Evolutionary conservation across 225 moss, liverwort and hornwort genomes (phyloP).

Genomic region (Pseudisothecium myosuroides): DNA sequence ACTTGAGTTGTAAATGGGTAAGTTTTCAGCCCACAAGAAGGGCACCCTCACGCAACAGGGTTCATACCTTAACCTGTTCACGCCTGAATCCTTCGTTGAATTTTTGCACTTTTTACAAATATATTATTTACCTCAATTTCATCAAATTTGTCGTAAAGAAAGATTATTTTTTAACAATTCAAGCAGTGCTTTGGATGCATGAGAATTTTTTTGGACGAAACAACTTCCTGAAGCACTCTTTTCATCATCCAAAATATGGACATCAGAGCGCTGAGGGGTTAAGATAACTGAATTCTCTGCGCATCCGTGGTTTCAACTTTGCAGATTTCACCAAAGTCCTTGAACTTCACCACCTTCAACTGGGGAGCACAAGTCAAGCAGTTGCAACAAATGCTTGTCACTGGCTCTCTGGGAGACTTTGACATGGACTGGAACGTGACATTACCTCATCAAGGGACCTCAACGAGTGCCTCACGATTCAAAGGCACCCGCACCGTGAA

Average conservation of each 20-base stretch:
- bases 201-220: background rate
- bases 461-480: background rate
- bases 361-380: constrained; percentile 75
- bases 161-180: too few relatives aligned
- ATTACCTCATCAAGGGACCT: background rate
- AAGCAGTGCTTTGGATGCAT: background rate
- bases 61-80: too few relatives aligned
- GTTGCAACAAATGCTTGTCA: constrained; percentile 69
- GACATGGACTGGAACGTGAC: constrained; percentile 61
- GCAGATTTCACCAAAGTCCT: constrained; percentile 65
- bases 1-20: background rate
- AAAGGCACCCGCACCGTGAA: constrained; percentile 25
- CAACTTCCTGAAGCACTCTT: background rate
- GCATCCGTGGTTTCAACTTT: background rate
- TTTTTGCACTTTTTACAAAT: background rate
- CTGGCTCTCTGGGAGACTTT: constrained; percentile 54
- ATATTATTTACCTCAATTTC: background rate
- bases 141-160: background rate
- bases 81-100: background rate
- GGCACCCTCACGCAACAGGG: background rate
- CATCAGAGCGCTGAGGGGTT: background rate
- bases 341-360: constrained; percentile 73
- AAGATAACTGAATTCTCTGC: background rate
- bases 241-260: background rate
- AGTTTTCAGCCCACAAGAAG: background rate